Conservation (phyloP, 2,329 filamentous ascomycete genomes). For the Coleophoma eucalyptorum region DNA sequence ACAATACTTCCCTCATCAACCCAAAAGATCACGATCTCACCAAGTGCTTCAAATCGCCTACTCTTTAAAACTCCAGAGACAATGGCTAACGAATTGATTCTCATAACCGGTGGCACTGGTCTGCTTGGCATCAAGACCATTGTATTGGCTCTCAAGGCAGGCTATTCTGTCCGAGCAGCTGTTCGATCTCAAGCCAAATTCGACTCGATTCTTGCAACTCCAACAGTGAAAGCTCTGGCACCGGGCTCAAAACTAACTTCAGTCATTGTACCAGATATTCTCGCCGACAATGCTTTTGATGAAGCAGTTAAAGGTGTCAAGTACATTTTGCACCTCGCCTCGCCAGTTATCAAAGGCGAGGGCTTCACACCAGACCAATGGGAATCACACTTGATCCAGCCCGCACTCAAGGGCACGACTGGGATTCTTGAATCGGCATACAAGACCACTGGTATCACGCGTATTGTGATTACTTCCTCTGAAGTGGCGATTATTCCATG, state of each 20-base stretch:
- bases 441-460: slow-evolving; percentile 30
- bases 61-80: background rate
- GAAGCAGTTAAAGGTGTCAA: slow-evolving; percentile 33
- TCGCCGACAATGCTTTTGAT: slow-evolving; percentile 32
- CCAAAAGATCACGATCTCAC: no score
- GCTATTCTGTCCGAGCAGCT: slow-evolving; percentile 38
- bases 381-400: slow-evolving; percentile 23
- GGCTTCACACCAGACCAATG: slow-evolving; percentile 43
- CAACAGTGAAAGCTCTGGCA: slow-evolving; percentile 27
- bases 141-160: slow-evolving; percentile 29
- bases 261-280: slow-evolving; percentile 35
- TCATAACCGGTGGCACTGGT: slow-evolving; percentile 35
- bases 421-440: slow-evolving; percentile 33
- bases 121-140: slow-evolving; percentile 48
- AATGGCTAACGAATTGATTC: slow-evolving; percentile 15
- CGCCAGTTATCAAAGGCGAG: slow-evolving; percentile 16
- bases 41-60: no score
- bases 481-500: slow-evolving; percentile 37
- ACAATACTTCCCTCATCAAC: no score
- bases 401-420: slow-evolving; percentile 32
- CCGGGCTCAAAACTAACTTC: slow-evolving; percentile 21
- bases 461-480: slow-evolving; percentile 39
- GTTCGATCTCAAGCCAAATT: slow-evolving; percentile 41
- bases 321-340: slow-evolving; percentile 27
- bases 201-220: slow-evolving; percentile 28